A percentile compares a stretch with the other conserved stretches of the same genome.
Evolutionary conservation across 176 grass and related monocot species (phyloP).

Genomic region (Metroxylon sagu): DNA sequence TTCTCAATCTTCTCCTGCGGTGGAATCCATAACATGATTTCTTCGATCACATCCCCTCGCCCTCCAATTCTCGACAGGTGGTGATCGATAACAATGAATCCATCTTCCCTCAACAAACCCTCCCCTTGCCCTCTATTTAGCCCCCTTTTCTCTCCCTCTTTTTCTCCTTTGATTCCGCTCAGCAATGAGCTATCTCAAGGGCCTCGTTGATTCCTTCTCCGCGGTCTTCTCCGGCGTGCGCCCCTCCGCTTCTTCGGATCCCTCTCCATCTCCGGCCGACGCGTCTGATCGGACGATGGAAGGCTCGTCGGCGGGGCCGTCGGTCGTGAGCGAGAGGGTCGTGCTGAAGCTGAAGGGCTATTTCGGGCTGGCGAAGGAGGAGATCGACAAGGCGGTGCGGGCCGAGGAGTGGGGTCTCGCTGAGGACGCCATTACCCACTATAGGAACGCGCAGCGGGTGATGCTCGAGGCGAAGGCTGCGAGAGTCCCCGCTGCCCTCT

Average conservation of each 20-base stretch:
- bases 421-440: slow-evolving; percentile 63
- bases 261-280: too few relatives aligned
- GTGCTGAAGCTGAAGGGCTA: slow-evolving; percentile 86
- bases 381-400: slow-evolving; percentile 91
- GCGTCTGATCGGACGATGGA: too few relatives aligned
- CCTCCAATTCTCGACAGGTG: too few relatives aligned
- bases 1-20: too few relatives aligned
- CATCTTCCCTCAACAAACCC: too few relatives aligned
- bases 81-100: too few relatives aligned
- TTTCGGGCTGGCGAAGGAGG: slow-evolving; percentile 94
- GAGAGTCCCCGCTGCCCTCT: slow-evolving; percentile 65
- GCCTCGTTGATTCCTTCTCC: slow-evolving; percentile 10
- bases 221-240: background rate
- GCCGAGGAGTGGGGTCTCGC: slow-evolving; percentile 80
- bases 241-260: too few relatives aligned
- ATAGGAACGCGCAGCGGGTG: slow-evolving; percentile 65
- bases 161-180: background rate
- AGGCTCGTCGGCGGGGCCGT: slow-evolving; percentile 8
- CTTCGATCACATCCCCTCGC: too few relatives aligned
- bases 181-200: slow-evolving; percentile 2
- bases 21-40: too few relatives aligned
- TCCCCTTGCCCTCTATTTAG: too few relatives aligned
- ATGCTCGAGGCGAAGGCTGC: slow-evolving; percentile 88
- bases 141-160: too few relatives aligned
- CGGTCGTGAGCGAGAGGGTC: slow-evolving; percentile 71